These are phyloP conservation scores for Aureobasidium sp. DNA, from an alignment of 2,329 filamentous ascomycete genomes.

Conservation along the genomic window DNA sequence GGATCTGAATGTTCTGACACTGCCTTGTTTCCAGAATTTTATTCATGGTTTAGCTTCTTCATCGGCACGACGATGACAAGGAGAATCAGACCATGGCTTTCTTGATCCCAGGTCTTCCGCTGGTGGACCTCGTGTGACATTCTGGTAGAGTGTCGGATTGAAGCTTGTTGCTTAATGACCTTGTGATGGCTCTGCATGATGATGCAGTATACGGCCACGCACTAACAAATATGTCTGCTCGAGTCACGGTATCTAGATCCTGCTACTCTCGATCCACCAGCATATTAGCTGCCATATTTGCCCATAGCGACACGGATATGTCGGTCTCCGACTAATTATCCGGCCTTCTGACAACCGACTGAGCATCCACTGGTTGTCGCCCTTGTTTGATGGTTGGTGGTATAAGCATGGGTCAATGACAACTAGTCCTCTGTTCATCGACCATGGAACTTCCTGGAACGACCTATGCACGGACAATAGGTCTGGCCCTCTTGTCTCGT, in stretches of 20 bases:
- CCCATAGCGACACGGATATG: background rate
- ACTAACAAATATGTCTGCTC: background rate
- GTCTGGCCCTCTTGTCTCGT: background rate
- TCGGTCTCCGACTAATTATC: background rate
- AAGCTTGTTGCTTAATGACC: background rate
- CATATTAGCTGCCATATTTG: background rate
- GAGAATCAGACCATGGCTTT: background rate
- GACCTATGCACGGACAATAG: background rate
- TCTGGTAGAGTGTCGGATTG: background rate
- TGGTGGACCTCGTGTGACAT: background rate
- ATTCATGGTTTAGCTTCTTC: background rate
- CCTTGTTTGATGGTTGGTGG: background rate
- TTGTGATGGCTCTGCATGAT: background rate
- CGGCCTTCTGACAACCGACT: background rate
- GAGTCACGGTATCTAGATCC: background rate
- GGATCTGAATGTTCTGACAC: background rate
- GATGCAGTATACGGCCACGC: background rate
- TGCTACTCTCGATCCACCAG: background rate
- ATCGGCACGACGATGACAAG: background rate
- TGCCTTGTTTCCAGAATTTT: background rate
- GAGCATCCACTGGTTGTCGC: background rate
- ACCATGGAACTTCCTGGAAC: background rate
- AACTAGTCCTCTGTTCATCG: background rate
- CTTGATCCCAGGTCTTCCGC: background rate
- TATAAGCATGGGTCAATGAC: background rate